Evolutionary conservation across 1,284 basidiomycete genomes (phyloP).

Genomic region (Earliella scabrosa): DNA sequence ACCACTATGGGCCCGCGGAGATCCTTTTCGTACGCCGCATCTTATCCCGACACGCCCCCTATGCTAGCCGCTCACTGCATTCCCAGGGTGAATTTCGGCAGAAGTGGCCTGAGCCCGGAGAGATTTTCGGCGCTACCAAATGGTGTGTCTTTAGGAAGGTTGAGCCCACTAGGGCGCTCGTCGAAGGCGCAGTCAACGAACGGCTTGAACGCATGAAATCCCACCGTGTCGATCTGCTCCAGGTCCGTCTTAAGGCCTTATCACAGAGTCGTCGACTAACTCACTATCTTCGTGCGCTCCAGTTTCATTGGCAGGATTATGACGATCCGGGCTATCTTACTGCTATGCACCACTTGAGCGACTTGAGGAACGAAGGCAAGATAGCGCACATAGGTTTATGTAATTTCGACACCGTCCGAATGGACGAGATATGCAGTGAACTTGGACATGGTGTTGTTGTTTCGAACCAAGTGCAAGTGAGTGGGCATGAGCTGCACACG

Average conservation of each 20-base stretch:
- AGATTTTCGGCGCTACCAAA: conserved; percentile 74
- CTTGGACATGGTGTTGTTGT: conserved; percentile 71
- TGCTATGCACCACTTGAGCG: conserved; percentile 61
- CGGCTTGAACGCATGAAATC: conserved; percentile 60
- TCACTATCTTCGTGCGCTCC: no score
- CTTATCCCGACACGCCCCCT: neutral
- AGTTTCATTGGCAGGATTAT: conserved; percentile 88
- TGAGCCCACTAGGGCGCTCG: conserved; percentile 55
- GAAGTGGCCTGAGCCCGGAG: conserved; percentile 44
- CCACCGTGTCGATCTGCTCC: conserved; percentile 68
- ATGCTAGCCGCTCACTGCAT: conserved; percentile 1
- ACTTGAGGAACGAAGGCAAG: conserved; percentile 63
- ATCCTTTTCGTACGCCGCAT: conserved; percentile 62
- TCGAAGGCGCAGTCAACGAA: conserved; percentile 70
- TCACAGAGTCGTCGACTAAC: neutral
- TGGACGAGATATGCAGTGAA: conserved; percentile 78
- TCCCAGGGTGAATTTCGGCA: conserved; percentile 69
- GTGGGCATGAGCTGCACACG: conserved; percentile 8
- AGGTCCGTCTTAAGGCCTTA: conserved; percentile 43
- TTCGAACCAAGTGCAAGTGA: conserved; percentile 83
- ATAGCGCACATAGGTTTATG: conserved; percentile 75
- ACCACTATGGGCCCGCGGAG: conserved; percentile 83
- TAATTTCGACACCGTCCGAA: conserved; percentile 78
- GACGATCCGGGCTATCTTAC: conserved; percentile 68
- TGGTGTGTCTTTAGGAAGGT: conserved; percentile 77